Evolutionary conservation across 257 asterid genomes (phyloP), one percentile per base, ranked within the genome.

Genomic region (Solanum raphanifolium): DNA sequence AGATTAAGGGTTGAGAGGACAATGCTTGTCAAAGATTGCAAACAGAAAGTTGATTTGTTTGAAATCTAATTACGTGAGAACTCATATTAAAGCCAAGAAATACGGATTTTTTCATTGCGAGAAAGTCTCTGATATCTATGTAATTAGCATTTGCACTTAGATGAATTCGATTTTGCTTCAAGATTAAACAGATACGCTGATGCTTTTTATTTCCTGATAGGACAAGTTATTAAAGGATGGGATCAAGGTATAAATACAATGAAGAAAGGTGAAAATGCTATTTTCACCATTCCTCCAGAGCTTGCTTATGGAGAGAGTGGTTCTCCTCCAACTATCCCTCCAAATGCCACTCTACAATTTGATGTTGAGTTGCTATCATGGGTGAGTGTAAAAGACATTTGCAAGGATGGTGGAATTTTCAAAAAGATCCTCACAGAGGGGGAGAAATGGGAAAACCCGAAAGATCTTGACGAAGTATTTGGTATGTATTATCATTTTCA

Each of bases 141-240:
- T 41, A 25, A 25, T 25, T 25, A 41, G 62, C 36, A n/a, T 41
- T 78, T 78, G n/a, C 36, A 13, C n/a, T 43, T 43, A 27, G 85
- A 81, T 29, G 38, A 29, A 48, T 25, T 15, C 31, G 11, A 25
- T 43, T 48, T 48, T 82, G 16, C 69, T 48, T 46, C 20, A 18
- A 82, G 29, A 55, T 31, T 9, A 29, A 41, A 18, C 65, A 4
- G 66, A 46, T 16, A 7, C 4, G 21, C 43, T 32, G 13, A 32
- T 25, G 2, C 25, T 72, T 86, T 65, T 8, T 34, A 41, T 84
- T 20, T 25, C 79, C 88, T 88, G 35, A 72, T 92, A 94, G 97
- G 98, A 31, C 95, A 94, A 93, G 98, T 94, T 12, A 94, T 94
- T 60, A 94, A 90, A 90, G 98, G 98, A 87, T 94, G 95, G 98